Base-by-base conservation (phyloP, 2,329 filamentous ascomycete species). In the Penicillium sp. region DNA sequence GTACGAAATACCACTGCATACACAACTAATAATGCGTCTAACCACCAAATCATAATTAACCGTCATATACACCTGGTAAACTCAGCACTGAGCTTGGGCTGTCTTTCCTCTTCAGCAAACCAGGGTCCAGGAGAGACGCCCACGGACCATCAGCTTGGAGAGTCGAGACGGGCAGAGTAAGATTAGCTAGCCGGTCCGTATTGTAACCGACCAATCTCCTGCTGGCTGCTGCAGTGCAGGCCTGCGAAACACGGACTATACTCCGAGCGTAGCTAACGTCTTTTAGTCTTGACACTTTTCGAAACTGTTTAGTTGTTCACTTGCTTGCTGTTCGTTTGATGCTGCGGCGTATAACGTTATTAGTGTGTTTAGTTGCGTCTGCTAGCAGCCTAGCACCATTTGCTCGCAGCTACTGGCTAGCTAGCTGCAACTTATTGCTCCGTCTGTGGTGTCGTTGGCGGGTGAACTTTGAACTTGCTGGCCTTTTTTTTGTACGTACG, bases 91-190 rank as follows among this genome's bases (percentile, higher is more conserved):
- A 35, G 51, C 23, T 28, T 53, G 18, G 24, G 20, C 18, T 46
- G 26, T 28, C 51, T 53, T 35, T 38, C 21, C 33, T 47, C 42
- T 45, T 30, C 16, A 52, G 16, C 54, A 30, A 38, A 16, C 47
- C 20, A 50, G 47, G 54, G 53, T 50, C 53, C 53, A 55, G 18
- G 18, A 9, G 2, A 50, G 53, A 49, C 53, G 53, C 54, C 30
- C 54, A 56, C 54, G 54, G 54, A 46, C 54, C 54, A 56, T 20
- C 40, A 42, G n/a, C 35, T 7, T 43, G 40, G 7, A 42, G 3
- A 5, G 33, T 16, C 33, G 35, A 40, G 35, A 40, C 35, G 16
- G n/a, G n/a, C 16, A n/a, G 35, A 18, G 16, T 18, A 40, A 9
- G 35, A 40, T 38, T 38, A 18, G 16, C 12, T 14, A 35, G 5